These are phyloP conservation scores for Pouteria glomerata DNA, from an alignment of 148 eudicot species.

Conservation along the genomic window DNA sequence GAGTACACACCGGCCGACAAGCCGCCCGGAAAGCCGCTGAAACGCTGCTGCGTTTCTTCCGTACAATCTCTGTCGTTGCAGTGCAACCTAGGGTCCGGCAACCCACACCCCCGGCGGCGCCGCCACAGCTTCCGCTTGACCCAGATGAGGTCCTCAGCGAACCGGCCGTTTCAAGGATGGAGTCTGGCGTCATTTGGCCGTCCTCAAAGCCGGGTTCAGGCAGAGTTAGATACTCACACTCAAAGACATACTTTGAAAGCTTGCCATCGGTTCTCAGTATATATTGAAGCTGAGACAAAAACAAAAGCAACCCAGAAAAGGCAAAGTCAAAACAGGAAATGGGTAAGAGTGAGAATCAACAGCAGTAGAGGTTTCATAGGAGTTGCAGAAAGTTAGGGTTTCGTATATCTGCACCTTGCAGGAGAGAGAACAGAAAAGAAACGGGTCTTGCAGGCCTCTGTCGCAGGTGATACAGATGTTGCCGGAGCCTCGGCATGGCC, in stretches of 20 bases:
- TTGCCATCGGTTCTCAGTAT: constrained; percentile 20
- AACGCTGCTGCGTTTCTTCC: constrained; percentile 30
- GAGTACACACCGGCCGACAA: constrained; percentile 15
- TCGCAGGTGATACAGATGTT: constrained; percentile 38
- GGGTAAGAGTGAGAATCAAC: constrained; percentile 8
- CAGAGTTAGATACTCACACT: constrained; percentile 19
- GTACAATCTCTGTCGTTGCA: constrained; percentile 29
- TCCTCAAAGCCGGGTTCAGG: constrained; percentile 36
- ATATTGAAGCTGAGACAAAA: constrained; percentile 30
- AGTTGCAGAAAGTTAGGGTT: not conserved
- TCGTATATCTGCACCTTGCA: constrained; percentile 38
- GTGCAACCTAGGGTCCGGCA: constrained; percentile 24
- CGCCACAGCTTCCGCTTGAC: constrained; percentile 18
- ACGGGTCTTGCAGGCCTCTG: constrained; percentile 39
- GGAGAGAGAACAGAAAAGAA: constrained; percentile 39
- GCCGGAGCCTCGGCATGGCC: constrained; percentile 23
- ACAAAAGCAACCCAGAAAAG: constrained; percentile 16
- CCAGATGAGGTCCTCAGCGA: constrained; percentile 25
- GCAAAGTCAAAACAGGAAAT: constrained; percentile 5
- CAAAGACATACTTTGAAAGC: constrained; percentile 19
- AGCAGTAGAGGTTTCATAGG: not conserved
- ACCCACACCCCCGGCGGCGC: constrained; percentile 12
- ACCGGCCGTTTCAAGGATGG: constrained; percentile 31
- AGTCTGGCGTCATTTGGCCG: constrained; percentile 35
- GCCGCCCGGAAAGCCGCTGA: constrained; percentile 10